Evolutionary conservation across 2,329 filamentous ascomycete genomes (phyloP).

Genomic region (Pseudopyricularia javanii): DNA sequence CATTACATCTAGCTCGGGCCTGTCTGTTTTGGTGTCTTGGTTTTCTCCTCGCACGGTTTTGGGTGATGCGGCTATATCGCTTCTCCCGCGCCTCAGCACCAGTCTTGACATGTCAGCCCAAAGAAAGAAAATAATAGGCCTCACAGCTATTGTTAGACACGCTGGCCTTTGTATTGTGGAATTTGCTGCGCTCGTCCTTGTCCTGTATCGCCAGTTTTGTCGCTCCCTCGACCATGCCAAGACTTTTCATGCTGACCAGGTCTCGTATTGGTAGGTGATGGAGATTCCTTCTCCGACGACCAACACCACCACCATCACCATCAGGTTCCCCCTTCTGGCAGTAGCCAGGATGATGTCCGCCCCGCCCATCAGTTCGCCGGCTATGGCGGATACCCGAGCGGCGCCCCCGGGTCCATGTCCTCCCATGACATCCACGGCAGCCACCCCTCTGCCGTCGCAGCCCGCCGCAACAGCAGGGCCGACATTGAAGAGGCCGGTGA

Average conservation of each 20-base stretch:
- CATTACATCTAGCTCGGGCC: slow-evolving; percentile 4
- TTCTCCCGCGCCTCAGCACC: not conserved
- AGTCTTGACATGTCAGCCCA: not conserved
- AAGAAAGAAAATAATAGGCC: not conserved
- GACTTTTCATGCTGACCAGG: not conserved
- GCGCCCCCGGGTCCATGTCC: slow-evolving; percentile 40
- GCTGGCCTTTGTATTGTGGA: slow-evolving; percentile 1
- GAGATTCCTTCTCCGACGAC: slow-evolving; percentile 43
- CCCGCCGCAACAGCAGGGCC: slow-evolving; percentile 22
- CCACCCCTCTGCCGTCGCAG: slow-evolving; percentile 25
- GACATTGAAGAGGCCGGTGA: slow-evolving; percentile 50
- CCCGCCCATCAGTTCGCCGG: slow-evolving; percentile 62
- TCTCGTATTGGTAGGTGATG: slow-evolving; percentile 35
- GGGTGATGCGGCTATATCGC: not conserved
- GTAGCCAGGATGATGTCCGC: slow-evolving; percentile 48
- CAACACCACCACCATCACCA: slow-evolving; percentile 53
- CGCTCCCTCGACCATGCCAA: not conserved
- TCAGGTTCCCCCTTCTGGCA: slow-evolving; percentile 25
- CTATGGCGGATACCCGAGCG: slow-evolving; percentile 51
- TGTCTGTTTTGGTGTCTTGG: slow-evolving; percentile 1
- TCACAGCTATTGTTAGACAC: not conserved
- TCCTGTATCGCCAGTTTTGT: not conserved
- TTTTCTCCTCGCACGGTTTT: not conserved
- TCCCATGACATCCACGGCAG: slow-evolving; percentile 55
- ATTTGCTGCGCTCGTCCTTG: not conserved